Base-by-base conservation (phyloP, 345 rosid species). In the Salix dunnii region DNA sequence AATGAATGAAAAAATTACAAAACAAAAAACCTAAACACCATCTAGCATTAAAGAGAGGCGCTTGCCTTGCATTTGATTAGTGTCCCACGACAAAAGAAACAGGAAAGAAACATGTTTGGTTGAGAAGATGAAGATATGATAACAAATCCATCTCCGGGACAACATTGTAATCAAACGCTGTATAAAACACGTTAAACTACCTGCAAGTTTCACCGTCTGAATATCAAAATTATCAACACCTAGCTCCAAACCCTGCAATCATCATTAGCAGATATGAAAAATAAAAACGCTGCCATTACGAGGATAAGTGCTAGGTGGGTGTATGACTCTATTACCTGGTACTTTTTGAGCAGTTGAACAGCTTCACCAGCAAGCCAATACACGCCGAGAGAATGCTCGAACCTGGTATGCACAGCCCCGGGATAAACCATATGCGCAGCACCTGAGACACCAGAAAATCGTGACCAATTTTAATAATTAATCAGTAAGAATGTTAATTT, bases 351-450 rank as follows among this genome's bases (percentile, higher is more conserved):
- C 89, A 63, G 85, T 76, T 87, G 90, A 77, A 87, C 90, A 62
- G 91, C 88, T 83, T 87, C 88, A 71, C 97, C 90, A 17, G 98
- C 97, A 73, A 94, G 91, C 90, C 92, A 86, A 80, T 89, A 92
- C 42, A 95, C 97, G 17, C 99, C 97, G 74, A 95, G 92, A 77
- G 99, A 95, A 84, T 95, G 99, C 72, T 95, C 99, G 79, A 92
- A 92, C 74, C 97, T 87, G 68, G 97, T 87, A 89, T 94, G 97
- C 28, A 87, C 91, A 31, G 97, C 98, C 60, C 98, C 98, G 2
- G 98, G 97, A 85, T 87, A 94, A 27, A 94, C 97, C 95, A 91
- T 74, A 84, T 92, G 68, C 9, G 92, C 77, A 80, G 87, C 65
- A 74, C 98, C 98, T 94, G 84, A 84, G 86, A 77, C 75, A 72